Conservation (phyloP, 2,329 filamentous ascomycete genomes). For the Microthyrium microscopicum region DNA sequence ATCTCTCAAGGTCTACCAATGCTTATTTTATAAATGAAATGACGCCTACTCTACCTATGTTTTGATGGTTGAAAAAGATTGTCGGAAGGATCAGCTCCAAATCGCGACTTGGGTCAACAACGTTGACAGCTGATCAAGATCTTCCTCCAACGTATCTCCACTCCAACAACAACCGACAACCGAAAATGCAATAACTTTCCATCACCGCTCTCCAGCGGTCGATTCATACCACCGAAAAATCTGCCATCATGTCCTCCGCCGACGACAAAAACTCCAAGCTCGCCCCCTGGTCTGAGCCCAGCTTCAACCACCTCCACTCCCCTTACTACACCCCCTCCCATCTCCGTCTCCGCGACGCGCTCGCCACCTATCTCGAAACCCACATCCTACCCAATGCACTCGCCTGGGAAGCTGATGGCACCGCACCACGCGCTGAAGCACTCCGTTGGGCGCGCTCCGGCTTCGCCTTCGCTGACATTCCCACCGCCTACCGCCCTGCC, state of each 20-base stretch:
- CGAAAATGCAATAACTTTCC: too few species aligned
- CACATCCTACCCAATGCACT: slow-evolving; percentile 40
- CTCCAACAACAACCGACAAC: too few species aligned
- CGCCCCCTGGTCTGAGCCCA: slow-evolving; percentile 28
- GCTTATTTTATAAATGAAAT: too few species aligned
- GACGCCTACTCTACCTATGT: too few species aligned
- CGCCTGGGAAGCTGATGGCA: slow-evolving; percentile 42
- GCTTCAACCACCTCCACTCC: slow-evolving; percentile 30
- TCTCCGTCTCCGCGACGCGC: slow-evolving; percentile 36
- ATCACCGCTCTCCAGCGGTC: too few species aligned
- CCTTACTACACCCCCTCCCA: slow-evolving; percentile 51
- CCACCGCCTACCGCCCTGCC: slow-evolving; percentile 25
- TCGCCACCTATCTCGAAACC: slow-evolving; percentile 43
- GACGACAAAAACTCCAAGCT: slow-evolving; percentile 10
- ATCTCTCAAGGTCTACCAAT: too few species aligned
- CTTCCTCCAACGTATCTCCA: too few species aligned
- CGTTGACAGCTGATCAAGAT: too few species aligned
- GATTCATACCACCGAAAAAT: too few species aligned
- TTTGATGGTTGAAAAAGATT: too few species aligned
- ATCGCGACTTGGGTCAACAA: too few species aligned
- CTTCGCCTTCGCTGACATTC: slow-evolving; percentile 27
- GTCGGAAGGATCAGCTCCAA: too few species aligned
- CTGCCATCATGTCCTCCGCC: slow-evolving; percentile 7
- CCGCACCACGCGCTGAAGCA: slow-evolving; percentile 28
- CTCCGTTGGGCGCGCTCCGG: slow-evolving; percentile 24